Percentiles rank a stretch among this genome's conserved stretches.
Evolutionary conservation across 768 basidiomycete species (phyloP).

Genomic region (Termitomyces sp.): DNA sequence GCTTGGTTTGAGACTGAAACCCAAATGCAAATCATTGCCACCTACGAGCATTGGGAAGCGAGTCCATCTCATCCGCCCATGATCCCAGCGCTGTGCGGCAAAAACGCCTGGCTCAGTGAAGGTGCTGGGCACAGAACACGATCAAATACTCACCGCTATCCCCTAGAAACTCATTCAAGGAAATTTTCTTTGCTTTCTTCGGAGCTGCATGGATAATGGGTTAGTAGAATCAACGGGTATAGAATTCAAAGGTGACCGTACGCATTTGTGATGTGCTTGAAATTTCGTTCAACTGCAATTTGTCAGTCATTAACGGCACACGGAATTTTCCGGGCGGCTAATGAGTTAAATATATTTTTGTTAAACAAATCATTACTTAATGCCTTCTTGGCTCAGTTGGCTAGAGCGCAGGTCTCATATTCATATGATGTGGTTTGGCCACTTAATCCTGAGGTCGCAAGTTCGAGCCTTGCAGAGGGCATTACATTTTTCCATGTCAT

Average conservation of each 20-base stretch:
- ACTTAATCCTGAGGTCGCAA: conserved; percentile 48
- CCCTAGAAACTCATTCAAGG: conserved; percentile 88
- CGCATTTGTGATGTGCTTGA: conserved; percentile 15
- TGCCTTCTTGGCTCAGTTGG: conserved; percentile 40
- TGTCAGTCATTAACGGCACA: conserved; percentile 6
- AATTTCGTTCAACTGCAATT: conserved; percentile 14
- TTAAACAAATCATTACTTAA: too few relatives aligned
- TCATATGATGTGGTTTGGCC: conserved; percentile 20
- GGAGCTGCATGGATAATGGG: conserved; percentile 50
- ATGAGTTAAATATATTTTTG: fast-evolving
- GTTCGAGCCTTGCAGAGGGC: conserved; percentile 50
- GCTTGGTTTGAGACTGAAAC: conserved; percentile 10
- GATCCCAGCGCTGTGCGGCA: conserved; percentile 69
- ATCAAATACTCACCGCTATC: conserved; percentile 61
- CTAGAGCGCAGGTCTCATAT: conserved; percentile 54
- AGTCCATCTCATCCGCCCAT: conserved; percentile 99
- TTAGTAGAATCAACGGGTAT: neutral
- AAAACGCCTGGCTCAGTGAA: conserved; percentile 11
- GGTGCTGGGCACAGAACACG: conserved; percentile 9
- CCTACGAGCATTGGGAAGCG: conserved; percentile 90
- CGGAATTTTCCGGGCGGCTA: conserved; percentile 7
- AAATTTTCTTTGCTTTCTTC: conserved; percentile 90
- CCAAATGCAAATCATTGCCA: conserved; percentile 13
- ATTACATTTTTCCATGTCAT: too few relatives aligned
- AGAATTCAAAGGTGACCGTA: conserved; percentile 5